Conservation (phyloP, 75 land plant species). For the Larix kaempferi region DNA sequence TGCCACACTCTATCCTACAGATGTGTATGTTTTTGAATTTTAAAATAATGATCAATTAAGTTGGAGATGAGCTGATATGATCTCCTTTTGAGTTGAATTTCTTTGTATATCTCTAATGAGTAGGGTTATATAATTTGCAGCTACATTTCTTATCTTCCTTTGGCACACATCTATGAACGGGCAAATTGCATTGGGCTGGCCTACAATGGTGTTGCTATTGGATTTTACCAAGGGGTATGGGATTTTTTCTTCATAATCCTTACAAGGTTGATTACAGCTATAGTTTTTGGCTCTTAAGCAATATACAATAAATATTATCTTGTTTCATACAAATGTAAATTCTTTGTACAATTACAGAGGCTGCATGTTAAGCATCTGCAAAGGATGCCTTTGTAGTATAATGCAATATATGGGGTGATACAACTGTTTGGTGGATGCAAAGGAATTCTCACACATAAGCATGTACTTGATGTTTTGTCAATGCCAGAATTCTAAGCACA, state of each 20-base stretch:
- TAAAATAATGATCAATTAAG: neutral
- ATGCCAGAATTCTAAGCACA: neutral
- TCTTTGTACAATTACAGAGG: neutral
- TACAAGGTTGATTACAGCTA: neutral
- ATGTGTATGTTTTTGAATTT: constrained; percentile 58
- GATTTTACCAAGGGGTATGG: constrained; percentile 98
- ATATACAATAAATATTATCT: neutral
- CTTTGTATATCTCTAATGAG: neutral
- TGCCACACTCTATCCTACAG: constrained; percentile 45
- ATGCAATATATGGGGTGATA: neutral
- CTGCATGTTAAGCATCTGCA: neutral
- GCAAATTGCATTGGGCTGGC: constrained; percentile 53
- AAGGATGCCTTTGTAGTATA: neutral
- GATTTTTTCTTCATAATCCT: neutral
- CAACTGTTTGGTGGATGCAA: neutral
- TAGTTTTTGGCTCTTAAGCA: neutral
- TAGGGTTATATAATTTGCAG: constrained; percentile 30
- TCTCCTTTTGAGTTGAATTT: neutral
- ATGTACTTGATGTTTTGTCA: neutral
- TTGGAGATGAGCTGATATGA: neutral
- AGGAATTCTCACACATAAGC: neutral
- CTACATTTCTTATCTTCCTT: constrained; percentile 92
- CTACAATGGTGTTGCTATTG: constrained; percentile 81
- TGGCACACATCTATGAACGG: constrained; percentile 98
- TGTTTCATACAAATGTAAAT: neutral